Base-by-base conservation (phyloP, 345 rosid species). In the Salix udensis region DNA sequence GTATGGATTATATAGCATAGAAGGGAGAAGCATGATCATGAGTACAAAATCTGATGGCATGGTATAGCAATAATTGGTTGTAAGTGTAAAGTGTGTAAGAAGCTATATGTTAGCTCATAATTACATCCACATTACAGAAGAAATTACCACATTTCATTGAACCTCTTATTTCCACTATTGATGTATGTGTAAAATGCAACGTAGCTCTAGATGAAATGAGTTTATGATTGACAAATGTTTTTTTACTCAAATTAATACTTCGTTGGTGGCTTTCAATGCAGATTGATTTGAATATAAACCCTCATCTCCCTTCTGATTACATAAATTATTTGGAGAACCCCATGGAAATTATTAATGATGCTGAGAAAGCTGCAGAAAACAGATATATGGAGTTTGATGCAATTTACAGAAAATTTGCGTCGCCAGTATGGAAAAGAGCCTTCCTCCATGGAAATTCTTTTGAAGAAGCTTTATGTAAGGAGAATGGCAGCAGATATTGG, bases 401-500 rank as follows among this genome's bases (percentile, higher is more conserved):
- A 95, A 73, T 95, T 88, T 84, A 89, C 97, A 24, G 98, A 95
- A 84, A 86, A 86, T 82, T 87, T 95, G 70, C 94, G 97, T 30
- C 85, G 93, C 42, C 94, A 93, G 74, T 86, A 88, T 81, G 97
- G 97, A 75, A 95, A 93, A 85, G 97, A 95, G 82, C 97, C 98
- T 61, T 87, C 85, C 75, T 85, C 97, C 73, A 93, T 91, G 98
- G 98, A 89, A 79, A 85, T 89, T 71, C 85, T 93, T 26, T 86
- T 95, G 86, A 95, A 93, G 89, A 93, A 90, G 91, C 85, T 93
- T 30, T 93, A 93, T 72, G 92, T 88, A 78, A 90, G 93, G 84
- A 91, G 98, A 85, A 95, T 95, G 97, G 97, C 97, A 10, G 94
- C 98, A 73, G 98, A 95, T 84, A 88, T 95, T 78, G 98, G 97